Percentiles rank a stretch among this genome's conserved stretches.
These are phyloP conservation scores for Cetraspora pellucida DNA, from an alignment of 192 early-diverging fungal species.

Conservation along the genomic window DNA sequence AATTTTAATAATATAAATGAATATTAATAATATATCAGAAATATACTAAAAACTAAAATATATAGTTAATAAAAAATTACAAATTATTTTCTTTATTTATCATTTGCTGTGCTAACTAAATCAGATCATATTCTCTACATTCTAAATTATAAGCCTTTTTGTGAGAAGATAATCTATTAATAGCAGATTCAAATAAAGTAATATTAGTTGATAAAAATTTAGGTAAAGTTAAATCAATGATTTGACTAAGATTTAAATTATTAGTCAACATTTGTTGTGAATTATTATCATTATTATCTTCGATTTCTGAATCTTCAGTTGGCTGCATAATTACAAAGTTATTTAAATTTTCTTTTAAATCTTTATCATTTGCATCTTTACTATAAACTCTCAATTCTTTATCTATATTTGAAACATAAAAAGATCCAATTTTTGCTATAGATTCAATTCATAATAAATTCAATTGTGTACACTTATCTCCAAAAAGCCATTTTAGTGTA, in stretches of 20 bases:
- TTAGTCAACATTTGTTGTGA: neutral
- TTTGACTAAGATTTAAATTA: neutral
- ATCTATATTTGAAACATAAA: neutral
- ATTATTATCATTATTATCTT: neutral
- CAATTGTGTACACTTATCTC: neutral
- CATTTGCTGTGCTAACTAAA: neutral
- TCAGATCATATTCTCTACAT: neutral
- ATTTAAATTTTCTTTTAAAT: neutral
- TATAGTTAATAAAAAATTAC: neutral
- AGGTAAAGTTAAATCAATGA: neutral
- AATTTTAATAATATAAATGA: too few relatives aligned
- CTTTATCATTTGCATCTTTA: neutral
- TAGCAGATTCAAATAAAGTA: neutral
- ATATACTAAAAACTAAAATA: too few relatives aligned
- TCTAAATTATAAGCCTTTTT: neutral
- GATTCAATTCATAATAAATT: neutral
- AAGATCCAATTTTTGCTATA: neutral
- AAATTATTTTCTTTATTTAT: neutral
- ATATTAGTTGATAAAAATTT: neutral
- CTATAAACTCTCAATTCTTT: neutral
- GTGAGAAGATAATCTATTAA: neutral
- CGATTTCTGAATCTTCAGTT: neutral
- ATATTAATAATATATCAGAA: too few relatives aligned
- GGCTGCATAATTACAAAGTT: neutral
- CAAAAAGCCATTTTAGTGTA: neutral